These are phyloP conservation scores for Mycena polygramma DNA, from an alignment of 768 basidiomycete genomes.

Conservation along the genomic window DNA sequence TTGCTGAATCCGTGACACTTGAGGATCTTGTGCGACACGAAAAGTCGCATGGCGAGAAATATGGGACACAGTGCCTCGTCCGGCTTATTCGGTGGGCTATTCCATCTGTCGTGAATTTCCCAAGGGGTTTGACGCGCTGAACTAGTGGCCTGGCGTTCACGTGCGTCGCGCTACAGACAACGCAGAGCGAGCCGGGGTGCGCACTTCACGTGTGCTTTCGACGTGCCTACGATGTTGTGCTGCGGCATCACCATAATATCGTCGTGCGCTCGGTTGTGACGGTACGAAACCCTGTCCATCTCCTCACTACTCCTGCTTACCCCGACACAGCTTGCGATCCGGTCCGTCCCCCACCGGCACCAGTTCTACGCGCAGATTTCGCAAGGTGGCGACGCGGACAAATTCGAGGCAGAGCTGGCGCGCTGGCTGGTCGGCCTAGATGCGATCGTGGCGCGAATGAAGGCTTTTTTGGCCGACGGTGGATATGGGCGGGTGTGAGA, in stretches of 20 bases:
- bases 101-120: constrained; percentile 37
- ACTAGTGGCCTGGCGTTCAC: constrained; percentile 76
- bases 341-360: constrained; percentile 69
- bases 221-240: constrained; percentile 76
- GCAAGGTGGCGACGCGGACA: constrained; percentile 67
- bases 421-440: constrained; percentile 75
- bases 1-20: constrained; percentile 63
- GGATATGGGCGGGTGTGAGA: constrained; percentile 68
- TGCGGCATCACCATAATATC: constrained; percentile 76
- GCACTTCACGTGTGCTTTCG: constrained; percentile 80
- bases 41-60: constrained; percentile 53
- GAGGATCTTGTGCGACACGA: constrained; percentile 73
- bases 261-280: constrained; percentile 74
- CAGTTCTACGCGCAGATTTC: constrained; percentile 76
- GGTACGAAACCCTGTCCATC: constrained; percentile 59
- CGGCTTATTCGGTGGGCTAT: constrained; percentile 71
- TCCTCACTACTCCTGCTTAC: background rate
- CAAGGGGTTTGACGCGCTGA: constrained; percentile 10
- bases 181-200: constrained; percentile 64
- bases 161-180: constrained; percentile 74
- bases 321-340: constrained; percentile 63
- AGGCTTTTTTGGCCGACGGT: constrained; percentile 65
- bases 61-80: constrained; percentile 73
- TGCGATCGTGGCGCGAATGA: constrained; percentile 62
- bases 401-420: constrained; percentile 65